Base-by-base conservation (phyloP, 2,329 filamentous ascomycete genomes). In the Fusarium caatingaense region DNA sequence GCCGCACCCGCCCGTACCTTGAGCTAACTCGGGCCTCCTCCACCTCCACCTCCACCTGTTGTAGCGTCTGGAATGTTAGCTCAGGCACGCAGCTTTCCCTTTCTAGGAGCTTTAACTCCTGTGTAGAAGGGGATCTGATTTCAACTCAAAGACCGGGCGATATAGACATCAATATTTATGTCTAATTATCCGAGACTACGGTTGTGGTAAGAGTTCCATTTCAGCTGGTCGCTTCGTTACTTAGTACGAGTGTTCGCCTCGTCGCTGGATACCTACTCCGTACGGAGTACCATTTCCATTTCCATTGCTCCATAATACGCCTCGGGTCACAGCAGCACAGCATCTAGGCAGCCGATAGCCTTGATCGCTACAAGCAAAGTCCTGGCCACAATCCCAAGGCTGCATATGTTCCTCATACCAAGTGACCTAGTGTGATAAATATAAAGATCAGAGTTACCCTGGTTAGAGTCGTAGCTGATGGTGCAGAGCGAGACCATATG, bases 11-110 rank as follows among this genome's bases (percentile, higher is more conserved):
- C 40, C 45, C 45, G 58, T 63, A 45, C 64, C 57, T 68, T 58
- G 41, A 69, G 63, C 63, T 71, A 70, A 51, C 54, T 57, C 21
- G 46, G 60, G 55, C 46, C 50, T 64, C 65, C 54, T 51, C 56
- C 42, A 34, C 37, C 32, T 53, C 30, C 28, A 30, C 30, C 34
- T 37, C 34, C 34, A 37, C 34, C n/a, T 42, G 21, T 46, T 42
- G 18, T 20, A n/a, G 56, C 10, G 42, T 53, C 40, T 54, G 66
- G 45, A 67, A 68, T 58, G 63, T 44, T 64, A 55, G 49, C 41
- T 58, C 56, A 63, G 51, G 61, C 47, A 70, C 62, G 25, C 32
- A 63, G 34, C 47, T 61, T 66, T 51, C 63, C 61, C 18, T 40
- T 28, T 60, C 25, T 32, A 42, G 42, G 27, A 46, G 46, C 34